Percentiles rank a stretch among this genome's conserved stretches.
phyloP scores from a whole-genome alignment of 2,329 filamentous ascomycete species.

The Pseudogymnoascus sp. region DNA sequence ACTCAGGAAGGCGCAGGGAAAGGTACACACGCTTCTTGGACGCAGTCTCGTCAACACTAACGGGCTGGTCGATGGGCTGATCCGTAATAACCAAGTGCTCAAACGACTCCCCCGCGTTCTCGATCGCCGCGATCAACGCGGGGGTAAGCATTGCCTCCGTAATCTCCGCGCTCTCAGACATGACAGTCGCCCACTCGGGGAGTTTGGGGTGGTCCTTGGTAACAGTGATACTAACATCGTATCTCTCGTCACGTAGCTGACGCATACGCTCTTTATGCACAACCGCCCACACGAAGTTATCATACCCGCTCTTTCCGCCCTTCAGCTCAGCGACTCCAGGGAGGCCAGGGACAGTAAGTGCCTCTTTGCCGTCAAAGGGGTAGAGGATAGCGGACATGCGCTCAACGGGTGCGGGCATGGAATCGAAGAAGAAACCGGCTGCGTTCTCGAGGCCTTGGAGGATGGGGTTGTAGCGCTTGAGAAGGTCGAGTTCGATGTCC shows the following conservation, averaged over 20 bases:
- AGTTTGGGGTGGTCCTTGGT: constrained; percentile 92
- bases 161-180: constrained; percentile 95
- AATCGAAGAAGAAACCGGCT: constrained; percentile 74
- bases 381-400: constrained; percentile 70
- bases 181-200: constrained; percentile 81
- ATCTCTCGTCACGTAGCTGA: constrained; percentile 80
- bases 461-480: constrained; percentile 81
- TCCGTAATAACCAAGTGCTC: constrained; percentile 87
- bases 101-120: constrained; percentile 69
- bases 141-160: constrained; percentile 79
- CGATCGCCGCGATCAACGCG: constrained; percentile 76
- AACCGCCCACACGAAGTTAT: constrained; percentile 89
- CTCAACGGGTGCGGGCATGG: constrained; percentile 62
- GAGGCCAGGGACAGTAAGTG: constrained; percentile 60
- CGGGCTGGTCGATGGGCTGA: constrained; percentile 80
- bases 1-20: constrained; percentile 61
- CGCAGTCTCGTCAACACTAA: constrained; percentile 71
- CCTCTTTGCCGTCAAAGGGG: constrained; percentile 88
- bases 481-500: constrained; percentile 73
- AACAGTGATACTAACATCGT: constrained; percentile 84
- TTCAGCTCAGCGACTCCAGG: constrained; percentile 53
- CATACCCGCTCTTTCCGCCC: constrained; percentile 62
- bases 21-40: constrained; percentile 84
- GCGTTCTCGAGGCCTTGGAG: constrained; percentile 58
- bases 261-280: constrained; percentile 96